Evolutionary conservation across 1,284 basidiomycete genomes (phyloP), one percentile per base, ranked within the genome.

Genomic region (Apiotrichum akiyoshidainum): DNA sequence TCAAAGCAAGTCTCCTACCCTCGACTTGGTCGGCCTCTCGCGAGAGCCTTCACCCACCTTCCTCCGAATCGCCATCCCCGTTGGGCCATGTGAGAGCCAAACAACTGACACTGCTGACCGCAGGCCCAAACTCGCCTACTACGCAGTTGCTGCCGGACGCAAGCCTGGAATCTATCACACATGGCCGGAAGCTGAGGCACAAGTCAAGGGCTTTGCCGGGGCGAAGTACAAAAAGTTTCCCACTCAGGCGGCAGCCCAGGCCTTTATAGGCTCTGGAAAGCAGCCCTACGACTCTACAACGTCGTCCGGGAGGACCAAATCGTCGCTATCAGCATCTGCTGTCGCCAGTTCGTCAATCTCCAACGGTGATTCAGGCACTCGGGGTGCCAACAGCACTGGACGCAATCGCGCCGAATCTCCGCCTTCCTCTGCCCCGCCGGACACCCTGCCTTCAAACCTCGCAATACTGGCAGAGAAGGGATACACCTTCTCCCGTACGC

Each of bases 151-250:
- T 6, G 55, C 46, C 5, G 77, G 77, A 19, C 57, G 63, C 19
- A 59, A 55, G 17, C 69, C 74, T 1, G 77, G 77, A 2, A 65
- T 78, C 17, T 78, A 76, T 47, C 51, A 48, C 0, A 71, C 75
- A 6, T 78, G 77, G 77, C 63, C 63, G 12, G 76, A 77, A 52
- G 65, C 66, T 42, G 69, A 75, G 57, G 65, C 60, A 11, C 76
- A 78, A 58, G 72, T 76, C 21, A 72, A 72, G 53, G 71, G 73
- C 0, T 74, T 63, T 53, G 46, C 55, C 8, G 68, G 61, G 8
- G 73, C 78, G 1, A 64, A 63, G 39, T 70, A 65, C 63, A 76
- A 78, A 55, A 79, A 79, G 61, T 79, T 79, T 53, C 48, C 54
- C 1, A 68, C 60, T 0, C 53, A 66, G 34, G n/a, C 52, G 4